A percentile compares a stretch with the other conserved stretches of the same genome.
phyloP scores from a whole-genome alignment of 768 basidiomycete genomes.

The Suillus luteus region DNA sequence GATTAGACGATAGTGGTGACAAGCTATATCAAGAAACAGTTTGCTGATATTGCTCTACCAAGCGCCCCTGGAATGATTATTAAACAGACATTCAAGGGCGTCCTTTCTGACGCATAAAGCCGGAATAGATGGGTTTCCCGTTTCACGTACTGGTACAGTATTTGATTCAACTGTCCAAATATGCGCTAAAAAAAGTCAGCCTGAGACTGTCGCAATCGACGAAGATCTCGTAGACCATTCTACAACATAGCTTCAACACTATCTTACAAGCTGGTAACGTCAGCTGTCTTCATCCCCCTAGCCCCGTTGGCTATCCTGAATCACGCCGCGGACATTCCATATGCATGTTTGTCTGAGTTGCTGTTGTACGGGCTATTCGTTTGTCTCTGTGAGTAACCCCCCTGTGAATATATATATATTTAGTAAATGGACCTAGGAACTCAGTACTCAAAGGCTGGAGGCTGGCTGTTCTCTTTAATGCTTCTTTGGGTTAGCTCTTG shows the following conservation, averaged over 20 bases:
- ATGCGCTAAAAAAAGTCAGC: constrained; percentile 39
- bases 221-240: constrained; percentile 77
- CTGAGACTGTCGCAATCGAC: constrained; percentile 67
- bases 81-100: constrained; percentile 82
- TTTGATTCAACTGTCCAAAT: background rate
- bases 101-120: constrained; percentile 68
- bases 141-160: constrained; percentile 70
- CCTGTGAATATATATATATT: background rate
- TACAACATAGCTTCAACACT: background rate
- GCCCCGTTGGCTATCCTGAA: background rate
- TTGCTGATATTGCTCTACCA: constrained; percentile 76
- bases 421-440: background rate
- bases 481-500: background rate
- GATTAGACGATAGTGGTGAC: constrained; percentile 86
- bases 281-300: too few relatives aligned
- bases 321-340: background rate
- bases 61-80: constrained; percentile 78
- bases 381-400: background rate
- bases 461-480: background rate
- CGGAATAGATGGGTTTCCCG: constrained; percentile 78
- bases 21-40: constrained; percentile 79
- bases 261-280: background rate
- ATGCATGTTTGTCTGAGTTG: background rate
- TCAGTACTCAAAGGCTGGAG: background rate
- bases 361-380: background rate